phyloP scores from a whole-genome alignment of 352 stramenopile genomes.

The Globisporangium viniferum region DNA sequence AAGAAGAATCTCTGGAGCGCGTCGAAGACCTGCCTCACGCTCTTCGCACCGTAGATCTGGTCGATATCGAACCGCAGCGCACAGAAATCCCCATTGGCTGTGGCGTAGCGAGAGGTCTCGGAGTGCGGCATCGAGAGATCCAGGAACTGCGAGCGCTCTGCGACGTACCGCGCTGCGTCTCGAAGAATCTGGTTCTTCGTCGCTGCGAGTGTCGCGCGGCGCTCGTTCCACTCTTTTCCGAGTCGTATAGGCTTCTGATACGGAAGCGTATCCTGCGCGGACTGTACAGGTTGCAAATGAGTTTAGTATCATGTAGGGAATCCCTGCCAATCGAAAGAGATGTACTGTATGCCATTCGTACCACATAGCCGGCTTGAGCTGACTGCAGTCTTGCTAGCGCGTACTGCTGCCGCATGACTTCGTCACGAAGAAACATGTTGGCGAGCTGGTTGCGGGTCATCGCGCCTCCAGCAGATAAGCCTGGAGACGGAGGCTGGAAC shows the following conservation, averaged over 20 bases:
- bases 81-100: conserved; percentile 35
- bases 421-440: not conserved
- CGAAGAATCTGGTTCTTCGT: not conserved
- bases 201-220: not conserved
- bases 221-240: not conserved
- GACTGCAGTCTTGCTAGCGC: conserved; percentile 7
- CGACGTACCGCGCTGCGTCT: not conserved
- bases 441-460: conserved; percentile 16
- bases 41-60: conserved; percentile 30
- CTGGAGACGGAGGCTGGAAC: not conserved
- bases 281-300: not conserved
- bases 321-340: not conserved
- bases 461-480: conserved; percentile 8
- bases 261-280: not conserved
- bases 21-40: conserved; percentile 46
- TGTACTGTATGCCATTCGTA: not conserved
- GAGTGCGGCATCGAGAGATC: not conserved
- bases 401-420: not conserved
- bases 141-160: not conserved
- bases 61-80: conserved; percentile 51
- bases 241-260: not conserved
- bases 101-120: conserved; percentile 31
- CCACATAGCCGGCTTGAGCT: conserved; percentile 2
- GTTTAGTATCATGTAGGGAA: not conserved
- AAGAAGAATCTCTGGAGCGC: conserved; percentile 51